A percentile compares a stretch with the other conserved stretches of the same genome.
These are phyloP conservation scores for Thelonectria blattea DNA, from an alignment of 2,329 filamentous ascomycete genomes.

Conservation along the genomic window DNA sequence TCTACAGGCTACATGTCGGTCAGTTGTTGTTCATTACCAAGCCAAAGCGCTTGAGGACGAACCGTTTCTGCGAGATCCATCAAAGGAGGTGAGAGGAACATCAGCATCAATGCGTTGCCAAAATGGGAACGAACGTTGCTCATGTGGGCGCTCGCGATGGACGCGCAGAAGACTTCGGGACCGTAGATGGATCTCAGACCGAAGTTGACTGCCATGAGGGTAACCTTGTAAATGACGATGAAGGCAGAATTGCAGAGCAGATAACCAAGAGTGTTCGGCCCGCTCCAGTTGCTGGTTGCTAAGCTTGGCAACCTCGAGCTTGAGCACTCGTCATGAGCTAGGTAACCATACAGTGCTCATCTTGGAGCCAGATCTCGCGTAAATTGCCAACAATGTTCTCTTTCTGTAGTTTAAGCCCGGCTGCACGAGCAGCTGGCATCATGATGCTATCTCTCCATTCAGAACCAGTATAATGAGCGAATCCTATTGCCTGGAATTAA, in stretches of 20 bases:
- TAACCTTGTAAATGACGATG: not conserved
- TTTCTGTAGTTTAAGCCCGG: too few relatives aligned
- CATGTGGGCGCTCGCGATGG: not conserved
- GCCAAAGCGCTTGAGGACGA: not conserved
- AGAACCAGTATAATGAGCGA: too few relatives aligned
- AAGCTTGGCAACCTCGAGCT: too few relatives aligned
- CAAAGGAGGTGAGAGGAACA: not conserved
- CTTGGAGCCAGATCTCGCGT: too few relatives aligned
- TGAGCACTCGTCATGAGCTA: too few relatives aligned
- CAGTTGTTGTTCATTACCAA: not conserved
- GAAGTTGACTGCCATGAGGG: not conserved
- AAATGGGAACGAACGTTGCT: not conserved
- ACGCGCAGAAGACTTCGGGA: not conserved
- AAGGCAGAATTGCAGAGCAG: not conserved
- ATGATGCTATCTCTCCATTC: too few relatives aligned
- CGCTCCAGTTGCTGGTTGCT: too few relatives aligned
- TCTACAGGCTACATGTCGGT: too few relatives aligned
- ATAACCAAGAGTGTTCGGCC: not conserved
- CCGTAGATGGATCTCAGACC: not conserved
- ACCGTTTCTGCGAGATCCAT: not conserved
- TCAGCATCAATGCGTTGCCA: not conserved
- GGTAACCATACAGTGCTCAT: too few relatives aligned
- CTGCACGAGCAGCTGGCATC: too few relatives aligned
- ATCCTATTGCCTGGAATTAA: too few relatives aligned
- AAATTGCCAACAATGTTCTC: too few relatives aligned